Evolutionary conservation across 768 basidiomycete species (phyloP).

Genomic region (Suillus subalutaceus): DNA sequence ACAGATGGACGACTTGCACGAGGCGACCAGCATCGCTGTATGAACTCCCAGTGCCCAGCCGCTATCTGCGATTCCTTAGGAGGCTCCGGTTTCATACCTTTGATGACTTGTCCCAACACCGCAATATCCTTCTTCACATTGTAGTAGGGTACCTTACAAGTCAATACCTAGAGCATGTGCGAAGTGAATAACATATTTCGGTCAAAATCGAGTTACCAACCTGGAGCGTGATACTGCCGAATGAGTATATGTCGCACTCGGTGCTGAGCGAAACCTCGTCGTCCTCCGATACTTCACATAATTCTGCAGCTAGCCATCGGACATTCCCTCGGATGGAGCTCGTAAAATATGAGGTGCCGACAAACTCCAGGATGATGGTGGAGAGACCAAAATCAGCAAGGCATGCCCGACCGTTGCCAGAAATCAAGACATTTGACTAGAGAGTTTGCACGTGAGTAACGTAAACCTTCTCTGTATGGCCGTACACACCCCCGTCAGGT

Average conservation of each 20-base stretch:
- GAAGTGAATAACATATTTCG: neutral
- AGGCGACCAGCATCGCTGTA: too few species aligned
- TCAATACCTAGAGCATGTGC: neutral
- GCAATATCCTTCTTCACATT: neutral
- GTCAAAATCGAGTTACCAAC: neutral
- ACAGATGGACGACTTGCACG: too few species aligned
- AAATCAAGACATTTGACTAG: conserved; percentile 21
- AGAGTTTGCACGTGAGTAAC: neutral
- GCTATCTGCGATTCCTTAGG: too few species aligned
- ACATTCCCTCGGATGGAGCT: neutral
- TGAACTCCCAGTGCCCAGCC: too few species aligned
- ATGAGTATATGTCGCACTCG: neutral
- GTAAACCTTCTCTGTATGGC: neutral
- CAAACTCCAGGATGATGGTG: conserved; percentile 39
- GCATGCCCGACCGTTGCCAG: neutral
- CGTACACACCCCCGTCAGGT: neutral
- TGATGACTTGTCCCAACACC: too few species aligned
- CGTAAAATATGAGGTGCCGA: conserved; percentile 20
- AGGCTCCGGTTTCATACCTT: too few species aligned
- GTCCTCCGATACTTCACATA: neutral
- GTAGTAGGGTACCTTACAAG: conserved; percentile 2
- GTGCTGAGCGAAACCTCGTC: neutral
- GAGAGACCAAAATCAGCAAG: conserved; percentile 39
- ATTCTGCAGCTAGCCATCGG: neutral
- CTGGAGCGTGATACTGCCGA: neutral